Percentiles rank a stretch among this genome's conserved stretches.
phyloP scores from a whole-genome alignment of 306 rosid genomes.

The Begonia fuchsioides region DNA sequence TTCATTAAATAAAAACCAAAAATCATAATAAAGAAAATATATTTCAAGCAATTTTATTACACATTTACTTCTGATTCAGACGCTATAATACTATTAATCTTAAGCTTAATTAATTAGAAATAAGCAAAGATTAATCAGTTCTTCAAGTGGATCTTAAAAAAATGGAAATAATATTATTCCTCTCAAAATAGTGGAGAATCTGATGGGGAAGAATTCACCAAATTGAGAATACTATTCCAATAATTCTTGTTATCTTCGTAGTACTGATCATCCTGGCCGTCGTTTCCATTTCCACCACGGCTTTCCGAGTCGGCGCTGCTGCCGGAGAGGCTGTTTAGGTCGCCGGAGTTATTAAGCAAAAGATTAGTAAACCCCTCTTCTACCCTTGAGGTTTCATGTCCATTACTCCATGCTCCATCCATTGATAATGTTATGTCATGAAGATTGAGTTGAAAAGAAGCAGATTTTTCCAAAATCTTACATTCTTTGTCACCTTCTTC shows the following conservation, averaged over 20 bases:
- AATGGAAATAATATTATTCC: no score
- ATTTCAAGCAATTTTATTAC: no score
- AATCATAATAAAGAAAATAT: no score
- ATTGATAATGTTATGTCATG: slow-evolving; percentile 42
- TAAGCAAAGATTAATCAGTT: no score
- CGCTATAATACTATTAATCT: no score
- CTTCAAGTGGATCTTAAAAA: no score
- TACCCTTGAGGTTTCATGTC: slow-evolving; percentile 18
- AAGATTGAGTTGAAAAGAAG: slow-evolving; percentile 27
- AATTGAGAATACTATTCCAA: slow-evolving; percentile 86
- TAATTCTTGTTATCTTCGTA: slow-evolving; percentile 83
- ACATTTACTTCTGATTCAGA: no score
- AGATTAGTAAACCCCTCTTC: slow-evolving; percentile 91
- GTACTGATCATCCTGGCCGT: slow-evolving; percentile 23
- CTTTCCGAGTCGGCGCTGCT: slow-evolving; percentile 44
- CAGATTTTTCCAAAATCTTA: slow-evolving; percentile 8
- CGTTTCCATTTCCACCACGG: slow-evolving; percentile 2
- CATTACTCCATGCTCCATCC: slow-evolving; percentile 26
- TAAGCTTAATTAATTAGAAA: no score
- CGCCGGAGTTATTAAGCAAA: slow-evolving; percentile 54
- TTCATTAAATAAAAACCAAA: no score
- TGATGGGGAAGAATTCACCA: slow-evolving; percentile 85
- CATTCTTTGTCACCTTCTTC: slow-evolving; percentile 55
- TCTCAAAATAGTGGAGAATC: slow-evolving; percentile 58
- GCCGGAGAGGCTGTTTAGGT: slow-evolving; percentile 39